Percentiles rank a stretch among this genome's conserved stretches.
phyloP scores from a whole-genome alignment of 768 basidiomycete genomes.

The Favolaschia claudopus region DNA sequence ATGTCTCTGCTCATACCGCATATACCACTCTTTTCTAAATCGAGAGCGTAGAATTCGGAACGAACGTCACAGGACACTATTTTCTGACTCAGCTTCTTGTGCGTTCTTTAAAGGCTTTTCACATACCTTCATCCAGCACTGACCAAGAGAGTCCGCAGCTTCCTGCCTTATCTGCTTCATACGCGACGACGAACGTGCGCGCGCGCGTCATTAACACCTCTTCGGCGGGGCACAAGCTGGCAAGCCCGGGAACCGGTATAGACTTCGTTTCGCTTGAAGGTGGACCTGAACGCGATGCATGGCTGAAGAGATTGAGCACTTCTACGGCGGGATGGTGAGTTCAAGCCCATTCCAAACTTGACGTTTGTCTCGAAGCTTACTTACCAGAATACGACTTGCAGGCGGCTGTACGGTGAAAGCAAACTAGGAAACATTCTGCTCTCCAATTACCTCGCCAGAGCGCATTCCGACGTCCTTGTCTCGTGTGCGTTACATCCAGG shows the following conservation, averaged over 20 bases:
- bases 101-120: constrained; percentile 19
- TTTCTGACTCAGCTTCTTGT: constrained; percentile 36
- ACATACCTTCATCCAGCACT: neutral
- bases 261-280: constrained; percentile 7
- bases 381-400: too few species aligned
- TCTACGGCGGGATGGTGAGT: neutral
- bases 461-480: constrained; percentile 2
- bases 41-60: constrained; percentile 40
- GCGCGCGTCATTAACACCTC: constrained; percentile 36
- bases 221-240: constrained; percentile 16
- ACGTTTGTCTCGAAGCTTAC: neutral
- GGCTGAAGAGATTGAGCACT: neutral
- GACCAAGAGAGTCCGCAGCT: constrained; percentile 8
- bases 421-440: constrained; percentile 20
- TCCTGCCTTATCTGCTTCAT: constrained; percentile 11
- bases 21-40: neutral
- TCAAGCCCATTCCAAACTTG: neutral
- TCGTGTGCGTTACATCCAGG: constrained; percentile 21
- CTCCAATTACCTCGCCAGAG: constrained; percentile 14
- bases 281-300: constrained; percentile 15
- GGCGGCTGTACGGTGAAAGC: constrained; percentile 22
- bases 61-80: constrained; percentile 41
- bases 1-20: constrained; percentile 25
- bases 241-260: constrained; percentile 1
- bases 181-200: neutral